Conservation (phyloP, 75 land plant species). For the Picea sitchensis region DNA sequence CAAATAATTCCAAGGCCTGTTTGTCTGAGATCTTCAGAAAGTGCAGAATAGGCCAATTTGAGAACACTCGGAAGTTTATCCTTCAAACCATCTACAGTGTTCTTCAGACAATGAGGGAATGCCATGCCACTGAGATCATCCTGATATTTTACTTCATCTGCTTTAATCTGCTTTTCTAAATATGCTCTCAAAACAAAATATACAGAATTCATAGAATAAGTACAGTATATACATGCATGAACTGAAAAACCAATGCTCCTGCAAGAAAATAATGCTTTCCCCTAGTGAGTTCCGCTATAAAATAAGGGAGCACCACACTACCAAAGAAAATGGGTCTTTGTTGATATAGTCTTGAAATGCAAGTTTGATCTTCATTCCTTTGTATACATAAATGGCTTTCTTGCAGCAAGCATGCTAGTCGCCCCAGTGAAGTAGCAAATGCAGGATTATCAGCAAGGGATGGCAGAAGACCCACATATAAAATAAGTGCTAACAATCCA, state of each 20-base stretch:
- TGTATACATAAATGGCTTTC: conserved; percentile 24
- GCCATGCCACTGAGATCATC: not conserved
- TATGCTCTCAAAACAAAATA: conserved; percentile 56
- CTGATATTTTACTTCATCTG: not conserved
- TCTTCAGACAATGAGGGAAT: not conserved
- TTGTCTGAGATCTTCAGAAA: not conserved
- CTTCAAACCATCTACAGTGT: conserved; percentile 23
- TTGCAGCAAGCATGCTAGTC: conserved; percentile 44
- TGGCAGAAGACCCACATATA: conserved; percentile 55
- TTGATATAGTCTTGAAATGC: not conserved
- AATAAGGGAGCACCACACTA: conserved; percentile 56
- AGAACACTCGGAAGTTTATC: conserved; percentile 20
- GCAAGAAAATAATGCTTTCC: conserved; percentile 62
- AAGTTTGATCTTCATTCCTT: not conserved
- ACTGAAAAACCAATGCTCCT: conserved; percentile 61
- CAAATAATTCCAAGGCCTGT: too few relatives aligned
- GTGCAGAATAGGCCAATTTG: conserved; percentile 19
- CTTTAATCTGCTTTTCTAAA: conserved; percentile 34
- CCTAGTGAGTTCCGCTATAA: conserved; percentile 71
- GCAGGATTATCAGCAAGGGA: conserved; percentile 26
- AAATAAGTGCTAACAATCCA: conserved; percentile 46
- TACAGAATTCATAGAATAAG: conserved; percentile 64
- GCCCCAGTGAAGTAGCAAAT: conserved; percentile 45
- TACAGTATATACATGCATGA: conserved; percentile 64
- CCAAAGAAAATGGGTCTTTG: conserved; percentile 15